phyloP scores from a whole-genome alignment of 2,329 filamentous ascomycete species.

The Pseudopyricularia javanii region DNA sequence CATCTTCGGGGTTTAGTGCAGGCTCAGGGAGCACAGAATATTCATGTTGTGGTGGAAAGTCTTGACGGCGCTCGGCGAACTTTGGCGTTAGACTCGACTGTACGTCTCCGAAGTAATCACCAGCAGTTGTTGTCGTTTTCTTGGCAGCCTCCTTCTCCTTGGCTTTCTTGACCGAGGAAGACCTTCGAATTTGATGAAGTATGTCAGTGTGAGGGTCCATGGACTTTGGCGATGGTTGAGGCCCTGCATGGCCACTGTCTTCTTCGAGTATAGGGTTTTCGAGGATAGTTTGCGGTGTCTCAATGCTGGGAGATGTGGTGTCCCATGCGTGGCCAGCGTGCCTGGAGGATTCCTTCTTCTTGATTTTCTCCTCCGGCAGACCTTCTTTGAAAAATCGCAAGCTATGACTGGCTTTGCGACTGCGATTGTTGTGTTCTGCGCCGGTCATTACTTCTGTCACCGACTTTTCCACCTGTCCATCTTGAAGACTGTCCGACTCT shows the following conservation, averaged over 20 bases:
- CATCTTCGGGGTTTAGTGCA: neutral
- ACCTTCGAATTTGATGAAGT: neutral
- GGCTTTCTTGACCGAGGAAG: neutral
- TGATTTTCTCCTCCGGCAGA: slow-evolving; percentile 44
- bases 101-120: slow-evolving; percentile 2
- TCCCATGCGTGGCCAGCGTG: slow-evolving; percentile 5
- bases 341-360: slow-evolving; percentile 33
- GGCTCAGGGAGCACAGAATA: slow-evolving; percentile 2
- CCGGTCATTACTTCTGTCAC: slow-evolving; percentile 49
- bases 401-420: slow-evolving; percentile 55
- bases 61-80: neutral
- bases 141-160: neutral
- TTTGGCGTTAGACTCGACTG: neutral
- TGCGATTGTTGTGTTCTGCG: slow-evolving; percentile 50
- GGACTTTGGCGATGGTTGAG: slow-evolving; percentile 6
- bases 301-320: neutral
- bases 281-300: neutral
- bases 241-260: neutral
- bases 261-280: neutral
- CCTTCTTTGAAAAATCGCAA: slow-evolving; percentile 57
- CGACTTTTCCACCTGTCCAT: slow-evolving; percentile 52
- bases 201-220: slow-evolving; percentile 2
- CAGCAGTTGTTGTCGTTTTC: neutral
- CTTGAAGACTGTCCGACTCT: slow-evolving; percentile 30
- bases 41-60: neutral